Percentiles rank a stretch among this genome's conserved stretches.
Evolutionary conservation across 108 stramenopile genomes (phyloP).

Genomic region (Cyclotella kingstonii): DNA sequence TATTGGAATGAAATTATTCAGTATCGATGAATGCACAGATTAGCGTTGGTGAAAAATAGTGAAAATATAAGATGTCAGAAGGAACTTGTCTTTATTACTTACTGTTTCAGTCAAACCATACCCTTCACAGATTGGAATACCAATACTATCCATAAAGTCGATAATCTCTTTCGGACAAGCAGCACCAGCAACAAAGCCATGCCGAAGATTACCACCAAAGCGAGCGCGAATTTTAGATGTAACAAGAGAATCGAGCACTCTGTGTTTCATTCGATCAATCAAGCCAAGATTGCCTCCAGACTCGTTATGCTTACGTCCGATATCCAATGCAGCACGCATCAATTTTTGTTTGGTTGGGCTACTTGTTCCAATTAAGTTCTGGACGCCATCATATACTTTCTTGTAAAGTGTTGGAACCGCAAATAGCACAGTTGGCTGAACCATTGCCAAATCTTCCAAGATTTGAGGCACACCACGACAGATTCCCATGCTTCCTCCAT

Average conservation of each 20-base stretch:
- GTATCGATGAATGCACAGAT: too few relatives aligned
- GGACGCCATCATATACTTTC: constrained; percentile 92
- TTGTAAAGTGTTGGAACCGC: constrained; percentile 97
- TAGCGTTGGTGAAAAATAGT: too few relatives aligned
- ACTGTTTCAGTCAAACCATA: constrained; percentile 85
- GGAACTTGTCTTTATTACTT: not conserved
- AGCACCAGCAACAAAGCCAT: constrained; percentile 89
- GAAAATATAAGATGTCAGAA: not conserved
- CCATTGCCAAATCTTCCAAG: constrained; percentile 76
- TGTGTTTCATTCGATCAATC: constrained; percentile 53
- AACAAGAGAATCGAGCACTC: constrained; percentile 76
- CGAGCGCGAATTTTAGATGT: constrained; percentile 88
- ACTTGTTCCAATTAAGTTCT: constrained; percentile 78
- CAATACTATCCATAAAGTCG: constrained; percentile 92
- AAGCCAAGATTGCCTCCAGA: constrained; percentile 53
- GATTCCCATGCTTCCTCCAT: constrained; percentile 86
- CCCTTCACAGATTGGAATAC: constrained; percentile 91
- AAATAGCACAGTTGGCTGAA: constrained; percentile 85
- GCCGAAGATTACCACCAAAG: constrained; percentile 87
- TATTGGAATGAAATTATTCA: too few relatives aligned
- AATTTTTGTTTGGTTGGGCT: constrained; percentile 71
- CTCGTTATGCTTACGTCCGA: constrained; percentile 62
- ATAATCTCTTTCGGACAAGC: constrained; percentile 89
- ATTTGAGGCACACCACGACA: constrained; percentile 80
- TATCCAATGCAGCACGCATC: constrained; percentile 73